Base-by-base conservation (phyloP, 2,329 filamentous ascomycete genomes). In the Epichloe elymi region DNA sequence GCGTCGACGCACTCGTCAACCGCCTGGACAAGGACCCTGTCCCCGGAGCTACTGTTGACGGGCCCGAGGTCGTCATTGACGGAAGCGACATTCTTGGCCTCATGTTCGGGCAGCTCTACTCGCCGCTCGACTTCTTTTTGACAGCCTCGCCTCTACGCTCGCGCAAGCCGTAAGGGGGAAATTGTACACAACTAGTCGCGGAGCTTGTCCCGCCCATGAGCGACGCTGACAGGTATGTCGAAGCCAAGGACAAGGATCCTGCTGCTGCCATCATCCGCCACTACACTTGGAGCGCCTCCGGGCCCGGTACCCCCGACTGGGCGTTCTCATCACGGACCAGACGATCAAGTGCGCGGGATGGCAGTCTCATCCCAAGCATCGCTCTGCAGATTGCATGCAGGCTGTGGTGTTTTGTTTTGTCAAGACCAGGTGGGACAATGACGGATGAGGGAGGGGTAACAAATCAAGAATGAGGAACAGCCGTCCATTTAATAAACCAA, bases 281-380 rank as follows among this genome's bases (percentile, higher is more conserved):
- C 19, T 46, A 30, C 19, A 40, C 41, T 15, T 33, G 36, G 49
- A 47, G 3, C 38, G 50, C 35, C 52, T 63, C 14, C 52, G 52
- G 19, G 43, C 33, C 7, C 58, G 61, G 42, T 61, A 62, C 0
- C 55, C 57, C 0, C 59, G 60, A 2, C 55, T 64, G 12, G 63
- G 57, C 7, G 47, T 57, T 0, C 44, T 49, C 40, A 64, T 63
- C 63, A 50, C 61, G 10, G 43, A 46, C 0, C 54, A 70, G 36
- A 40, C 38, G 23, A 36, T 51, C 15, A 55, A 56, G 5, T 73
- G 70, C 57, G 56, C 59, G 0, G 67, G 63, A 1, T 63, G 69
- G 55, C 49, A 33, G 2, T 56, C 66, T 7, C 60, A 64, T 1
- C 65, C 69, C 3, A 60, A 57, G 51, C 67, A 63, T 60, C 59